A percentile compares a stretch with the other conserved stretches of the same genome.
Evolutionary conservation across 495 filamentous ascomycete species (phyloP).

Genomic region (Xylaria nigripes): DNA sequence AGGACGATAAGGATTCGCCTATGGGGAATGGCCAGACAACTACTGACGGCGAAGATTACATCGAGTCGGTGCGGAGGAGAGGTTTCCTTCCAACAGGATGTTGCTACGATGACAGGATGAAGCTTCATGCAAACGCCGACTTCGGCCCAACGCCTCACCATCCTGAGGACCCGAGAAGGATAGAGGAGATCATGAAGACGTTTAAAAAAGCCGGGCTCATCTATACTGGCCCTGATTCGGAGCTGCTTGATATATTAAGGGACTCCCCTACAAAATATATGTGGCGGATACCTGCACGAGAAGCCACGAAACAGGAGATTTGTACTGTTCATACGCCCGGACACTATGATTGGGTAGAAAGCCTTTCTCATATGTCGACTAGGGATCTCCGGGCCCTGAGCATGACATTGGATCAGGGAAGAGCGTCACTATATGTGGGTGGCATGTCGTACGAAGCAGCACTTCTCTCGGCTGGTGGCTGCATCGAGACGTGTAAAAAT

Average conservation of each 20-base stretch:
- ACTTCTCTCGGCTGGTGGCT: conserved; percentile 79
- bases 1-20: conserved; percentile 23
- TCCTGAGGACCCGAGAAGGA: conserved; percentile 87
- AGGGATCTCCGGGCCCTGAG: conserved; percentile 54
- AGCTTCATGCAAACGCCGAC: conserved; percentile 76
- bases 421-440: conserved; percentile 88
- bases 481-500: conserved; percentile 85
- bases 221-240: conserved; percentile 39
- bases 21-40: conserved; percentile 24
- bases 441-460: conserved; percentile 71
- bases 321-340: conserved; percentile 61
- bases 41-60: conserved; percentile 4
- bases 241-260: conserved; percentile 38
- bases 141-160: conserved; percentile 63
- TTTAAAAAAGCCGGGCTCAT: conserved; percentile 73
- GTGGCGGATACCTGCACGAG: conserved; percentile 64
- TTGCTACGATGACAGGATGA: conserved; percentile 91
- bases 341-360: conserved; percentile 71
- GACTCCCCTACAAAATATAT: conserved; percentile 51
- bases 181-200: conserved; percentile 79
- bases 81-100: conserved; percentile 57
- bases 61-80: conserved; percentile 16
- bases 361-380: conserved; percentile 44
- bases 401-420: conserved; percentile 47
- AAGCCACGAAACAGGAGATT: conserved; percentile 70